Percentiles rank a stretch among this genome's conserved stretches.
Evolutionary conservation across 2,329 filamentous ascomycete genomes (phyloP).

Genomic region (Coleophoma cylindrospora): DNA sequence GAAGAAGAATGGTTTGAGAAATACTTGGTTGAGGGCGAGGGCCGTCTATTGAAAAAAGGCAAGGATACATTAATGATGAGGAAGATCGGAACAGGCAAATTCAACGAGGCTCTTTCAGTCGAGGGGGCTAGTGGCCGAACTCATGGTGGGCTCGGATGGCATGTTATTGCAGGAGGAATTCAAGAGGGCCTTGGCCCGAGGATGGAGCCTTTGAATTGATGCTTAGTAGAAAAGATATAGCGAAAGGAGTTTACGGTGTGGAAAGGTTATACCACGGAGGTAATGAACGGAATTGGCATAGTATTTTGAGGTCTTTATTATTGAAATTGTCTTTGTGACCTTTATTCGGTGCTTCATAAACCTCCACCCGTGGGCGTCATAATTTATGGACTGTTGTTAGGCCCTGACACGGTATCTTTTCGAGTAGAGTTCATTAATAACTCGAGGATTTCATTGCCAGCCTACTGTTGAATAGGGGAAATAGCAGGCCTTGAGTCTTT

Average conservation of each 20-base stretch:
- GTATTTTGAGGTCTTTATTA: no score
- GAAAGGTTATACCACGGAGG: not conserved
- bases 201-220: not conserved
- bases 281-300: no score
- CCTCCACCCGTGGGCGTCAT: no score
- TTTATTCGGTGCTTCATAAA: no score
- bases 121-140: slow-evolving; percentile 26
- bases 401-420: no score
- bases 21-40: slow-evolving; percentile 59
- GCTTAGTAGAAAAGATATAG: not conserved
- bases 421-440: no score
- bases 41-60: slow-evolving; percentile 57
- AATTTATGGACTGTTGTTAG: no score
- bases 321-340: no score
- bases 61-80: slow-evolving; percentile 73
- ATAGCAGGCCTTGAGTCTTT: no score
- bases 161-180: slow-evolving; percentile 18
- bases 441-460: no score
- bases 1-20: slow-evolving; percentile 75
- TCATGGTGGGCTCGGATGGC: slow-evolving; percentile 25
- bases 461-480: no score
- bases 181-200: slow-evolving; percentile 23
- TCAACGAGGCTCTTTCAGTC: slow-evolving; percentile 41
- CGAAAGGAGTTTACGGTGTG: not conserved
- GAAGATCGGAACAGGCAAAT: slow-evolving; percentile 61